phyloP scores from a whole-genome alignment of 306 rosid genomes.

The Lupinus albus region DNA sequence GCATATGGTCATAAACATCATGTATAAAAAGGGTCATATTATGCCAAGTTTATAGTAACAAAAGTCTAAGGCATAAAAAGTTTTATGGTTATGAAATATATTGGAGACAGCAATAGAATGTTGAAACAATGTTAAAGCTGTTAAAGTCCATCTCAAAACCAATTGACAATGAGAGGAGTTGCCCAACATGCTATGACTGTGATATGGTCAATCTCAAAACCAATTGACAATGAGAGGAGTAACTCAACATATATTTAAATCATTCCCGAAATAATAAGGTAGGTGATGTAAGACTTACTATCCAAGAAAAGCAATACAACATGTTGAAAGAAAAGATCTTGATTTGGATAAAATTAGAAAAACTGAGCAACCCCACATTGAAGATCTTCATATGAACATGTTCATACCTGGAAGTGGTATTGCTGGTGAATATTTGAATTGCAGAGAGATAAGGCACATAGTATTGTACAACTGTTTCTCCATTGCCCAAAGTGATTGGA shows the following conservation, averaged over 20 bases:
- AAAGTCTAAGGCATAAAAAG: no score
- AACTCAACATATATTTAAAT: no score
- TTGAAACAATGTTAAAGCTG: background rate
- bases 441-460: conserved; percentile 98
- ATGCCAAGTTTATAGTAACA: no score
- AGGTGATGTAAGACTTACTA: no score
- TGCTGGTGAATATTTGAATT: conserved; percentile 86
- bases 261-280: no score
- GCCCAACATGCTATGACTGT: no score
- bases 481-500: conserved; percentile 61
- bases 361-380: conserved; percentile 6
- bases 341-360: conserved; percentile 3
- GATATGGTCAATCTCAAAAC: no score
- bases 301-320: background rate
- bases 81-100: background rate
- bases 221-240: no score
- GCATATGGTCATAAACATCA: conserved; percentile 1
- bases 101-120: background rate
- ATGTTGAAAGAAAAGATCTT: background rate
- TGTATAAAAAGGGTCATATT: background rate
- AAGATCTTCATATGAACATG: background rate
- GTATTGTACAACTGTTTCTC: conserved; percentile 86
- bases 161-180: no score
- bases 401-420: conserved; percentile 57
- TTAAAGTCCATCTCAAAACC: no score